These are phyloP conservation scores for Rosa hybrid DNA, from an alignment of 331 rosid genomes.

Conservation along the genomic window DNA sequence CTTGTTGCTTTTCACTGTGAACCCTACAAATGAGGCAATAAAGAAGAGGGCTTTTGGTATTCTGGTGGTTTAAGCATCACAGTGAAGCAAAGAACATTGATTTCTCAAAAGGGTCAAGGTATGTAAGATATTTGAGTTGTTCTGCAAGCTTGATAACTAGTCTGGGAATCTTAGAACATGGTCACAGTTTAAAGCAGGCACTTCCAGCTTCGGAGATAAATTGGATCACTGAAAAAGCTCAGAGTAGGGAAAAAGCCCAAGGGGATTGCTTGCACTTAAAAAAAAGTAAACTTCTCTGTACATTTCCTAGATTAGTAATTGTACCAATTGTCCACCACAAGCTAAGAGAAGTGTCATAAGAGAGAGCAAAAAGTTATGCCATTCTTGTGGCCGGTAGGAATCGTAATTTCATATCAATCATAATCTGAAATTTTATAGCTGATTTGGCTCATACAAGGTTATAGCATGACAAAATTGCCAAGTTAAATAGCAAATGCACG, in stretches of 20 bases:
- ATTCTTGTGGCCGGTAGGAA: background rate
- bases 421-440: background rate
- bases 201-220: background rate
- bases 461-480: too few relatives aligned
- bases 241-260: background rate
- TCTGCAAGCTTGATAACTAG: background rate
- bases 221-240: background rate
- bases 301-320: background rate
- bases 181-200: background rate
- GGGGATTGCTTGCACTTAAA: background rate
- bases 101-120: background rate
- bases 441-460: background rate
- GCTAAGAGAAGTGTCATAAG: background rate
- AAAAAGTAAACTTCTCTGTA: background rate
- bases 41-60: background rate
- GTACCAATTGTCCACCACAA: background rate
- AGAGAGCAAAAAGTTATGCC: background rate
- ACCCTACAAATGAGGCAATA: background rate
- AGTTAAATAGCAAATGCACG: background rate
- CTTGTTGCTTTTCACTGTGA: background rate
- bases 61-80: background rate
- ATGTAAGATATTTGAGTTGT: background rate
- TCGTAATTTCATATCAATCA: background rate
- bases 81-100: conserved; percentile 4
- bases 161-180: background rate